phyloP scores from a whole-genome alignment of 2,329 filamentous ascomycete genomes.

The Penicillium hordei region DNA sequence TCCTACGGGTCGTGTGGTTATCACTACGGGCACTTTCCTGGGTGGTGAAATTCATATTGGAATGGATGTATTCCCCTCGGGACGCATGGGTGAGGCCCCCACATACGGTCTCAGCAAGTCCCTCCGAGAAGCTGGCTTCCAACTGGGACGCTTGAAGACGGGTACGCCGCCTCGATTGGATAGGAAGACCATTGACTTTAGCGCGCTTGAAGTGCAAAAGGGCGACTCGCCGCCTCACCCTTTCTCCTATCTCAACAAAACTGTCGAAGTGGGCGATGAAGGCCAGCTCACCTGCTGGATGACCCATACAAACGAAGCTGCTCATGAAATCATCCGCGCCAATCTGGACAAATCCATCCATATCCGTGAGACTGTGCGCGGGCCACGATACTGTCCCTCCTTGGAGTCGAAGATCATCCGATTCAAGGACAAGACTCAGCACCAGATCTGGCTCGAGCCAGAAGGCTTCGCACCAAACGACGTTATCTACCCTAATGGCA shows the following conservation, averaged over 20 bases:
- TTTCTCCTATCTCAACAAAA: constrained; percentile 85
- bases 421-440: constrained; percentile 74
- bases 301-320: constrained; percentile 79
- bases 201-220: constrained; percentile 66
- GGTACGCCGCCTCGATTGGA: constrained; percentile 89
- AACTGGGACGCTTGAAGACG: constrained; percentile 87
- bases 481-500: constrained; percentile 91
- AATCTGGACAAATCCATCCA: constrained; percentile 97
- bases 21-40: constrained; percentile 94
- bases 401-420: constrained; percentile 91
- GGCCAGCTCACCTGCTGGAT: constrained; percentile 83
- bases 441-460: constrained; percentile 95
- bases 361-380: constrained; percentile 91
- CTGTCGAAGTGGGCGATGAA: constrained; percentile 66
- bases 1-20: constrained; percentile 76
- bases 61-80: constrained; percentile 77
- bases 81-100: constrained; percentile 89
- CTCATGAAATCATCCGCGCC: constrained; percentile 78
- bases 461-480: constrained; percentile 84
- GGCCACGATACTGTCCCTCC: constrained; percentile 92
- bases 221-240: constrained; percentile 85
- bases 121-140: constrained; percentile 81
- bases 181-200: constrained; percentile 77
- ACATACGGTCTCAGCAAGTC: constrained; percentile 92
- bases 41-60: constrained; percentile 97